A percentile compares a stretch with the other conserved stretches of the same genome.
phyloP scores from a whole-genome alignment of 2,329 filamentous ascomycete species.

The Arthrobotrys iridis region DNA sequence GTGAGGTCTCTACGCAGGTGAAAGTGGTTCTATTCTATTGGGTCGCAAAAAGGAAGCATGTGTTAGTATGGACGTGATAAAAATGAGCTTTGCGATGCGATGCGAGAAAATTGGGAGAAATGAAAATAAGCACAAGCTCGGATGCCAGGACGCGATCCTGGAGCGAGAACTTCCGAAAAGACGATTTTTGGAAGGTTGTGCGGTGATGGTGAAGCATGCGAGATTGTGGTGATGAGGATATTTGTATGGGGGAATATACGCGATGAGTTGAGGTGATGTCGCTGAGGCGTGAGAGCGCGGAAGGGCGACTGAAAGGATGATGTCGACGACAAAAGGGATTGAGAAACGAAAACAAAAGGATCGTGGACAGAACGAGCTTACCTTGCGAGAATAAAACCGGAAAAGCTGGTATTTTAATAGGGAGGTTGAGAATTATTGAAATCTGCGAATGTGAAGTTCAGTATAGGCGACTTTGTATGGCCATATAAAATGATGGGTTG shows the following conservation, averaged over 20 bases:
- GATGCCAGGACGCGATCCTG: slow-evolving; percentile 15
- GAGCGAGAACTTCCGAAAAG: slow-evolving; percentile 20
- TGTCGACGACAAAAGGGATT: slow-evolving; percentile 46
- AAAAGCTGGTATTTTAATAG: slow-evolving; percentile 7
- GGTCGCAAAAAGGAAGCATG: slow-evolving; percentile 15
- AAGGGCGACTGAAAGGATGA: slow-evolving; percentile 31
- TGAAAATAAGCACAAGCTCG: not conserved
- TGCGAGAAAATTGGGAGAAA: slow-evolving; percentile 34
- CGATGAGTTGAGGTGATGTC: slow-evolving; percentile 51
- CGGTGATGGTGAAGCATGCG: slow-evolving; percentile 18
- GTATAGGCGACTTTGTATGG: slow-evolving; percentile 23
- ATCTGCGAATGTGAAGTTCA: slow-evolving; percentile 18
- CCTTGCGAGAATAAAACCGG: slow-evolving; percentile 45
- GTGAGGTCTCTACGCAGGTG: slow-evolving; percentile 10
- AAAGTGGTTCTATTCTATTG: slow-evolving; percentile 48
- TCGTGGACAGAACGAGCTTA: slow-evolving; percentile 37
- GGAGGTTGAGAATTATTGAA: slow-evolving; percentile 1
- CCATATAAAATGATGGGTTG: slow-evolving; percentile 19
- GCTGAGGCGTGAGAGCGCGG: slow-evolving; percentile 13
- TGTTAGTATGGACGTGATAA: not conserved
- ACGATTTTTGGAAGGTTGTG: slow-evolving; percentile 8
- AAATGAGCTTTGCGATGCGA: not conserved
- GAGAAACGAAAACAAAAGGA: slow-evolving; percentile 42
- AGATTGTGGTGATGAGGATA: slow-evolving; percentile 18
- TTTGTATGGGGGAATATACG: slow-evolving; percentile 46